Evolutionary conservation across 2,329 filamentous ascomycete species (phyloP), one percentile per base, ranked within the genome.

Genomic region (Alternaria angustiovoidea): DNA sequence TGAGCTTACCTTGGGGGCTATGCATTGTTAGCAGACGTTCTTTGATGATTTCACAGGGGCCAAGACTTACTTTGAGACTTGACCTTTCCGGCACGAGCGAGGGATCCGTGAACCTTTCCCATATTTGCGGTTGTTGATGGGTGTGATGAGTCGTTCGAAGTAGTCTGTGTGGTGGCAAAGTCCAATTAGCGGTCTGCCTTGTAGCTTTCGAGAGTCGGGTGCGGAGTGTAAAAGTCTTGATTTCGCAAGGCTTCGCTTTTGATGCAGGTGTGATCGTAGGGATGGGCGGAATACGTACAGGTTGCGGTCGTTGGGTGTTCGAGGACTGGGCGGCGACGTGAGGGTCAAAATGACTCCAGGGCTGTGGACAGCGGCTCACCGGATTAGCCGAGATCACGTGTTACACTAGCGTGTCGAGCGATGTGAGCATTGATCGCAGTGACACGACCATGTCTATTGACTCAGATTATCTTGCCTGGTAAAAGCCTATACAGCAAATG

Each of bases 21-120:
- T 22, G 12, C 32, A 11, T 52, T 56, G 62, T 72, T 71, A 72
- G 68, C 53, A 57, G 38, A 47, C 39, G 32, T n/a, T 56, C 61
- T 42, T 51, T 36, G 49, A 36, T 36, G 18, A 44, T 44, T 32
- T 7, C 12, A 54, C 38, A 51, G 7, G 28, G 46, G 41, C 32
- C 41, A 57, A 43, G 30, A 69, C 70, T 64, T 72, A 72, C 70
- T 72, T 63, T 72, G 70, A 72, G 68, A 94, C 91, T 96, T 96
- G 89, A 97, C 93, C 89, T 96, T 96, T 87, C 93, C 93, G 86
- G 92, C 92, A 93, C 92, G 92, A 83, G 92, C 92, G 84, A 95
- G 91, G 81, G 92, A 95, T 83, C 92, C 92, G 90, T 94, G 92
- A 84, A 94, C 91, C 87, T 94, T 94, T 86, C 91, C 91, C 91